Conservation (phyloP, 179 eudicot species). For the Beta corolliflora region DNA sequence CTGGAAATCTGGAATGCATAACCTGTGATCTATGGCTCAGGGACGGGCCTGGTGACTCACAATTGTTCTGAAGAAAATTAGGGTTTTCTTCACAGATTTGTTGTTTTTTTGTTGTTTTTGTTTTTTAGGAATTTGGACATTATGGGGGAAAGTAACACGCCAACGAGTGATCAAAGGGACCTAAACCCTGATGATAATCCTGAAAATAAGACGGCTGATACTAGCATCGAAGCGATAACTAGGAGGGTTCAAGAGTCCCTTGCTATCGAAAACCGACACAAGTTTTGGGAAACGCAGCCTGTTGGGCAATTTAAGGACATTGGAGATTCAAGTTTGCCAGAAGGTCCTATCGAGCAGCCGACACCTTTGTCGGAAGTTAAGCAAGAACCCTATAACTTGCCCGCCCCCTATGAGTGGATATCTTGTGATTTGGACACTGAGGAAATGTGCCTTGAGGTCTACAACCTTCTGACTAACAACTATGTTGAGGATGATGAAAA, state of each 20-base stretch:
- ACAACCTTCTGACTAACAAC: constrained; percentile 57
- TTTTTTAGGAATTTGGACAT: neutral
- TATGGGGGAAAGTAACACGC: constrained; percentile 42
- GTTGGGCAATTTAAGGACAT: constrained; percentile 74
- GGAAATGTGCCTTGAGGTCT: constrained; percentile 65
- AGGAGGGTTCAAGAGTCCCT: constrained; percentile 63
- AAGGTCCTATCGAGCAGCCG: constrained; percentile 71
- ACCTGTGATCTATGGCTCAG: too few relatives aligned
- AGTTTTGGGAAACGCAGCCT: constrained; percentile 87
- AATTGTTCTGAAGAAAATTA: too few relatives aligned
- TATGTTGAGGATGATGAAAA: constrained; percentile 82
- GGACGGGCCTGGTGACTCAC: too few relatives aligned
- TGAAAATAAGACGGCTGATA: constrained; percentile 33
- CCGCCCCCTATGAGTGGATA: constrained; percentile 63
- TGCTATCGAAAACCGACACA: constrained; percentile 53
- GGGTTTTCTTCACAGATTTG: constrained; percentile 13
- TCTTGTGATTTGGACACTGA: constrained; percentile 70
- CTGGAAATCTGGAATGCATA: too few relatives aligned
- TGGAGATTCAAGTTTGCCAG: constrained; percentile 60
- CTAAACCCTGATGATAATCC: constrained; percentile 38
- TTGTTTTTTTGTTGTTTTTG: neutral
- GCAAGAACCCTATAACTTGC: constrained; percentile 73
- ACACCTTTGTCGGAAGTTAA: constrained; percentile 67
- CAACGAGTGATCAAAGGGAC: constrained; percentile 29
- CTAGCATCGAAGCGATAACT: constrained; percentile 40